These are phyloP conservation scores for Melanomma pulvis-pyrius DNA, from an alignment of 495 filamentous ascomycete genomes.

Conservation along the genomic window DNA sequence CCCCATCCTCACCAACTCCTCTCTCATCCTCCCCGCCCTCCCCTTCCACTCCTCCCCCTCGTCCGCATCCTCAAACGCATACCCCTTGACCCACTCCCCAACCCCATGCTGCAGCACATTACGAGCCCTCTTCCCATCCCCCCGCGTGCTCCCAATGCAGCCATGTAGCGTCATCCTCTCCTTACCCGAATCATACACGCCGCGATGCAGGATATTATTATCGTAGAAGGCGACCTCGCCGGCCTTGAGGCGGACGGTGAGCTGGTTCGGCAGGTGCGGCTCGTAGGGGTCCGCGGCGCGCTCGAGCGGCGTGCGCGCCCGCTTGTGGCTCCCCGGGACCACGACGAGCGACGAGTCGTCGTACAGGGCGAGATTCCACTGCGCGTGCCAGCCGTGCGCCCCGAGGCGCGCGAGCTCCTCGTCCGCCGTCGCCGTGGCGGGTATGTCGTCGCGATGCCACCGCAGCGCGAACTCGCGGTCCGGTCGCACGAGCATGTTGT, in stretches of 20 bases:
- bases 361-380: slow-evolving; percentile 77
- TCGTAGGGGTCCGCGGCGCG: slow-evolving; percentile 63
- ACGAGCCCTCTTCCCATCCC: slow-evolving; percentile 61
- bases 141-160: slow-evolving; percentile 66
- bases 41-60: slow-evolving; percentile 49
- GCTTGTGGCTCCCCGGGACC: slow-evolving; percentile 68
- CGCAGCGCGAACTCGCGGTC: slow-evolving; percentile 65
- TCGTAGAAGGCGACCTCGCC: slow-evolving; percentile 85
- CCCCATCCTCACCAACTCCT: slow-evolving; percentile 45
- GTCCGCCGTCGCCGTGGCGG: slow-evolving; percentile 55
- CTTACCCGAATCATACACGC: slow-evolving; percentile 61
- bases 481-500: slow-evolving; percentile 75
- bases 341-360: slow-evolving; percentile 69
- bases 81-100: slow-evolving; percentile 68
- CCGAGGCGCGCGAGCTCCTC: slow-evolving; percentile 54
- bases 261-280: slow-evolving; percentile 58
- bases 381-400: slow-evolving; percentile 57
- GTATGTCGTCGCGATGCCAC: slow-evolving; percentile 82
- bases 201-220: slow-evolving; percentile 83
- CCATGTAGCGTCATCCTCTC: slow-evolving; percentile 80
- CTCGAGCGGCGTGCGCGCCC: slow-evolving; percentile 68
- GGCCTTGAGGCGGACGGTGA: slow-evolving; percentile 63
- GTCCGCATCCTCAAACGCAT: slow-evolving; percentile 50
- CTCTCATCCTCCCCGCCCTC: slow-evolving; percentile 50
- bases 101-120: slow-evolving; percentile 88